phyloP scores from a whole-genome alignment of 2,329 filamentous ascomycete genomes.

The Elsinoe ampelina region DNA sequence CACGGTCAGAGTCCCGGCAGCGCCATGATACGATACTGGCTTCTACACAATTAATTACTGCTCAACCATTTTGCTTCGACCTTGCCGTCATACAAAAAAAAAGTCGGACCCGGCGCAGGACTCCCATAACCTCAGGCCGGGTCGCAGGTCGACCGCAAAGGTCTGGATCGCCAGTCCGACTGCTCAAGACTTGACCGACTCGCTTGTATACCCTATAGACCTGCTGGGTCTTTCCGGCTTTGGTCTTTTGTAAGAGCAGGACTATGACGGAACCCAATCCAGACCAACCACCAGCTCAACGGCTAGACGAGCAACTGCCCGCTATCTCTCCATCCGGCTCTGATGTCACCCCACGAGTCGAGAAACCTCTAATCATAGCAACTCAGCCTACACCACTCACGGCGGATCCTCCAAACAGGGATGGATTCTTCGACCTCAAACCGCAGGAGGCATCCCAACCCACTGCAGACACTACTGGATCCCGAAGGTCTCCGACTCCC shows the following conservation, averaged over 20 bases:
- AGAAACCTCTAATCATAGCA: conserved; percentile 12
- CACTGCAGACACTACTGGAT: not conserved
- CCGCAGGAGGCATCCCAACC: not conserved
- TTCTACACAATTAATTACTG: not conserved
- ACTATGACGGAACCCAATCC: conserved; percentile 12
- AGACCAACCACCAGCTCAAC: conserved; percentile 9
- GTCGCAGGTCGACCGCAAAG: conserved; percentile 4
- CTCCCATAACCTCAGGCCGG: not conserved
- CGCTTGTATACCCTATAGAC: not conserved
- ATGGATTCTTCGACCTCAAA: conserved; percentile 20
- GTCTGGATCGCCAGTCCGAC: not conserved
- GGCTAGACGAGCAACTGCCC: conserved; percentile 1
- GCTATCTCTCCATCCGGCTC: conserved; percentile 5
- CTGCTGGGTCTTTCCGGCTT: not conserved
- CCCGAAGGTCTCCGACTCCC: not conserved
- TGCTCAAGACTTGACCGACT: not conserved
- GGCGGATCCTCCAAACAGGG: conserved; percentile 12
- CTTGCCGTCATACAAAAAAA: not conserved
- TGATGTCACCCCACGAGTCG: conserved; percentile 10
- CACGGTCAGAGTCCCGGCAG: conserved; percentile 5
- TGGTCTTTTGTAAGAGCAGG: conserved; percentile 8
- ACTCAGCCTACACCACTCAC: conserved; percentile 10
- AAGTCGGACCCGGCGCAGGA: not conserved
- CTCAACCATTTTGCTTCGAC: not conserved
- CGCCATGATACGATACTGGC: conserved; percentile 9